Base-by-base conservation (phyloP, 371 early-diverging fungal species). In the Aphelidium insulamus region DNA sequence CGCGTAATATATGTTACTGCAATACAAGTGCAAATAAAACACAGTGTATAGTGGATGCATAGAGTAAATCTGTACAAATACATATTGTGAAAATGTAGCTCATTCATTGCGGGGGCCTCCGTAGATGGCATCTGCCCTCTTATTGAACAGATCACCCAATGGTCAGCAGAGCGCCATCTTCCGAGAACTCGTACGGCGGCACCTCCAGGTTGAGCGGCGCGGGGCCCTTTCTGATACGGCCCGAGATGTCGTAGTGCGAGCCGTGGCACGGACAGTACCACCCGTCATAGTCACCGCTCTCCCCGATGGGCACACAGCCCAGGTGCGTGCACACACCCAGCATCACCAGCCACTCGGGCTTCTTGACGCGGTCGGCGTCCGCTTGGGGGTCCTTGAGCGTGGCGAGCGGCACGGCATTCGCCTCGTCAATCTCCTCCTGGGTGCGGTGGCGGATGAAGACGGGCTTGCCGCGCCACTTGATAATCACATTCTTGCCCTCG, bases 221-320 rank as follows among this genome's bases (percentile, higher is more conserved):
- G 26, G 95, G 95, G 30, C 95, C 95, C 69, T 90, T 87, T 46
- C 95, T 72, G 46, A 91, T 88, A 62, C 94, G 84, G 34, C 86
- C 86, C 38, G 57, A 58, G 38, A 58, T 55, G 48, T 85, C 86
- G 48, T 87, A 86, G 54, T 87, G 90, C 37, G 90, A 90, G 46
- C 95, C 92, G 62, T 88, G 91, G 77, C 95, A 94, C 35, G 95
- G 95, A 69, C 95, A 94, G 68, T 87, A 94, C 92, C 92, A 94
- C 40, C 92, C 95, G 45, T 84, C 87, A 50, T 60, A 94, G 43
- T 92, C 95, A 59, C 92, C 92, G 54, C 91, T 74, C 54, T 94
- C 91, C 39, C 88, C 91, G 46, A 91, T 77, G 39, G 95, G 95
- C 30, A 94, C 92, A 65, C 95, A 94, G 50, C 95, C 86, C 61